Conservation (phyloP, 257 asterid genomes). For the Primulina huaijiensis region DNA sequence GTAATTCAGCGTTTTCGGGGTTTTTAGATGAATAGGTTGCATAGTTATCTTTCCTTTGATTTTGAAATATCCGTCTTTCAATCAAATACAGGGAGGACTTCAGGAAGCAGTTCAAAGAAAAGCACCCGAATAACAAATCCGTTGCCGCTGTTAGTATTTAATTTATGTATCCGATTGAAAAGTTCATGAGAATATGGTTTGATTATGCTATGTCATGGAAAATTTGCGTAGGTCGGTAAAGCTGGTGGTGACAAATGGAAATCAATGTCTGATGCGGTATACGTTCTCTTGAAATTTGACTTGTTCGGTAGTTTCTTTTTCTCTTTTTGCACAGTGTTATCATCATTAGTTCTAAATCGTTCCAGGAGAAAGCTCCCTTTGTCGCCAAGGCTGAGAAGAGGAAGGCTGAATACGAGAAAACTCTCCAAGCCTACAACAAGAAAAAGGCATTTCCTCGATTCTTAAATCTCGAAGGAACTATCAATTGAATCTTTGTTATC, state of each 20-base stretch:
- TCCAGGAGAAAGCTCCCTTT: constrained; percentile 78
- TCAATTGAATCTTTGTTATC: neutral
- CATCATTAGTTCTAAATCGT: no score
- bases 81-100: constrained; percentile 63
- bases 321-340: neutral
- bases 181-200: neutral
- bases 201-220: neutral
- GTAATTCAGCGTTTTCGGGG: constrained; percentile 28
- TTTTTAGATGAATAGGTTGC: neutral
- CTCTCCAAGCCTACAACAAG: constrained; percentile 63
- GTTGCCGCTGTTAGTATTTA: constrained; percentile 62
- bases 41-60: neutral
- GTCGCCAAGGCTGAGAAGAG: constrained; percentile 73
- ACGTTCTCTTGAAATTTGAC: neutral
- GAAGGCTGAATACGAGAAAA: constrained; percentile 67
- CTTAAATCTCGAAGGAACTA: neutral
- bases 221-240: constrained; percentile 58
- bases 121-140: constrained; percentile 79
- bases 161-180: constrained; percentile 6
- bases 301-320: neutral
- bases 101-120: constrained; percentile 66
- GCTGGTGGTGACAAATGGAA: constrained; percentile 95
- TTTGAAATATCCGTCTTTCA: neutral
- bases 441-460: constrained; percentile 32
- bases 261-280: constrained; percentile 60